phyloP scores from a whole-genome alignment of 257 asterid species.

The Agastache rugosa region DNA sequence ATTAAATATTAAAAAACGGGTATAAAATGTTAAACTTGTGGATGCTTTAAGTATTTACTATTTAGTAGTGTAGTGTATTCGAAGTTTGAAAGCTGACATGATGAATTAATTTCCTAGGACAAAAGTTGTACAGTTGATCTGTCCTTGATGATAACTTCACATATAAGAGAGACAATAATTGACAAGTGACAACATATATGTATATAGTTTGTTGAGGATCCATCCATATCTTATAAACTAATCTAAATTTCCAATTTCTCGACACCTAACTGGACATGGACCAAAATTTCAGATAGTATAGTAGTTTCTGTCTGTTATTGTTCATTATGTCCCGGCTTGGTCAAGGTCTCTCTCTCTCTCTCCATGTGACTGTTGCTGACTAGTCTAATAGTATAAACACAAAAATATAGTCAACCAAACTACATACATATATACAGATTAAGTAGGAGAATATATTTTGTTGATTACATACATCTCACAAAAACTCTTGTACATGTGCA shows the following conservation, averaged over 20 bases:
- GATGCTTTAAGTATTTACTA: too few species aligned
- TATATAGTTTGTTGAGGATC: not conserved
- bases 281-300: constrained; percentile 15
- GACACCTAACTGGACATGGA: constrained; percentile 25
- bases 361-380: too few species aligned
- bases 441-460: too few species aligned
- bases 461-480: too few species aligned
- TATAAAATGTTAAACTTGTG: too few species aligned
- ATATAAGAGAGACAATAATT: constrained; percentile 4
- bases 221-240: not conserved
- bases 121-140: not conserved
- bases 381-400: too few species aligned
- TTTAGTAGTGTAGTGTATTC: too few species aligned
- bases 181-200: not conserved
- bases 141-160: not conserved
- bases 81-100: not conserved
- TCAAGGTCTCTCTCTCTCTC: not conserved
- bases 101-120: not conserved
- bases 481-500: too few species aligned
- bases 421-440: too few species aligned
- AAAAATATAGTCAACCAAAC: too few species aligned
- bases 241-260: not conserved
- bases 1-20: too few species aligned
- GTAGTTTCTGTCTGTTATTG: constrained; percentile 11
- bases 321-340: not conserved